Percentiles rank a stretch among this genome's conserved stretches.
Evolutionary conservation across 371 early-diverging fungal species (phyloP).

Genomic region (Circinella minor): DNA sequence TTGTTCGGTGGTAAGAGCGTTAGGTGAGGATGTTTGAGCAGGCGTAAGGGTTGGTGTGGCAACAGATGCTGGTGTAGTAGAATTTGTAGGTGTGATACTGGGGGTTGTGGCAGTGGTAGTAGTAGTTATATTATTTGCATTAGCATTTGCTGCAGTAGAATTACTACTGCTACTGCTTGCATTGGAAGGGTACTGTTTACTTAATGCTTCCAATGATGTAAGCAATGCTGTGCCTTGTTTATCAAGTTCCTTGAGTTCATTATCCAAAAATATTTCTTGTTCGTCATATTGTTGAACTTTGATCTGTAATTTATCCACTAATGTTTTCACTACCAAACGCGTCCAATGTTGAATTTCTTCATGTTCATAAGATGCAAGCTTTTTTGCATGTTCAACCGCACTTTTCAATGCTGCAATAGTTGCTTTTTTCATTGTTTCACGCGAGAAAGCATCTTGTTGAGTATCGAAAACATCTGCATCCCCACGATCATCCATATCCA

Average conservation of each 20-base stretch:
- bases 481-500: slow-evolving; percentile 27
- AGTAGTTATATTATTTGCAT: background rate
- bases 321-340: slow-evolving; percentile 79
- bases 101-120: background rate
- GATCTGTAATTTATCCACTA: slow-evolving; percentile 82
- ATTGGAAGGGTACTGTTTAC: slow-evolving; percentile 17
- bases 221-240: slow-evolving; percentile 61
- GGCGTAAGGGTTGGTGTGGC: background rate
- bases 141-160: background rate
- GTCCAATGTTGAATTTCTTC: slow-evolving; percentile 83
- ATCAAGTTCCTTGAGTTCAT: slow-evolving; percentile 85
- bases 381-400: slow-evolving; percentile 65
- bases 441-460: slow-evolving; percentile 26
- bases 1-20: background rate
- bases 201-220: slow-evolving; percentile 38
- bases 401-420: slow-evolving; percentile 61
- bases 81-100: background rate
- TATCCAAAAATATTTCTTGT: slow-evolving; percentile 81
- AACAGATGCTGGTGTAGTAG: background rate
- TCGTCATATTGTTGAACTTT: slow-evolving; percentile 94
- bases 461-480: background rate
- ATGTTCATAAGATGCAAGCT: slow-evolving; percentile 75
- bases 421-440: slow-evolving; percentile 51
- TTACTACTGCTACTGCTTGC: no score
- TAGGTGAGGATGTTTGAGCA: background rate